Evolutionary conservation across 768 basidiomycete genomes (phyloP).

Genomic region (Leccinum uliginosum): DNA sequence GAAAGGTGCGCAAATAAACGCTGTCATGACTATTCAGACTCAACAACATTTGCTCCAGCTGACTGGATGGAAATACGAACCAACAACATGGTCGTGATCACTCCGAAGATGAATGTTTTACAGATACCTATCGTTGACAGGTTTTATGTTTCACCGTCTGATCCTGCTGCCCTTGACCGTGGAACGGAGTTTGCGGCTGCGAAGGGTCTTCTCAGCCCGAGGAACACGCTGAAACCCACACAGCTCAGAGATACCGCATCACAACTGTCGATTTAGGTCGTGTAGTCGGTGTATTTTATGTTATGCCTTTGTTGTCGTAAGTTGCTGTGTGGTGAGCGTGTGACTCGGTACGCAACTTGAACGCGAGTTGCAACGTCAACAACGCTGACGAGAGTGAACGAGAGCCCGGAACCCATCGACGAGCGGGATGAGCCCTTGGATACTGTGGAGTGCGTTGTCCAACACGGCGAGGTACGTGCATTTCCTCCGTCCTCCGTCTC

Average conservation of each 20-base stretch:
- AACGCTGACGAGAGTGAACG: not conserved
- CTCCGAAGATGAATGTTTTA: constrained; percentile 90
- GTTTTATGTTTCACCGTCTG: constrained; percentile 85
- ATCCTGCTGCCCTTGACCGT: constrained; percentile 64
- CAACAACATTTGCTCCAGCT: constrained; percentile 34
- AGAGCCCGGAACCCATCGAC: not conserved
- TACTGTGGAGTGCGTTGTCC: constrained; percentile 62
- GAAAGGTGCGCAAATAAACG: constrained; percentile 50
- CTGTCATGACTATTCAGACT: not conserved
- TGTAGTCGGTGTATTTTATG: constrained; percentile 1
- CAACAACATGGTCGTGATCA: constrained; percentile 93
- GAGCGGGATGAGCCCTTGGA: constrained; percentile 48
- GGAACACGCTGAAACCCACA: constrained; percentile 32
- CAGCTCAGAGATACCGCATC: constrained; percentile 20
- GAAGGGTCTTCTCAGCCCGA: constrained; percentile 77
- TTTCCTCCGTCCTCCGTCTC: not conserved
- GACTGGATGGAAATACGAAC: constrained; percentile 99
- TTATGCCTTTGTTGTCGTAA: not conserved
- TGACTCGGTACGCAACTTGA: constrained; percentile 4
- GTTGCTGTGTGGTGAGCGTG: not conserved
- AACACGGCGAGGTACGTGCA: constrained; percentile 54
- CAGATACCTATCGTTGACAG: constrained; percentile 94
- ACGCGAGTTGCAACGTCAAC: not conserved
- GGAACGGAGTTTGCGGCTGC: constrained; percentile 81
- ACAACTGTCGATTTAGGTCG: constrained; percentile 17